phyloP scores from a whole-genome alignment of 2,329 filamentous ascomycete species.

The Alternaria panax region DNA sequence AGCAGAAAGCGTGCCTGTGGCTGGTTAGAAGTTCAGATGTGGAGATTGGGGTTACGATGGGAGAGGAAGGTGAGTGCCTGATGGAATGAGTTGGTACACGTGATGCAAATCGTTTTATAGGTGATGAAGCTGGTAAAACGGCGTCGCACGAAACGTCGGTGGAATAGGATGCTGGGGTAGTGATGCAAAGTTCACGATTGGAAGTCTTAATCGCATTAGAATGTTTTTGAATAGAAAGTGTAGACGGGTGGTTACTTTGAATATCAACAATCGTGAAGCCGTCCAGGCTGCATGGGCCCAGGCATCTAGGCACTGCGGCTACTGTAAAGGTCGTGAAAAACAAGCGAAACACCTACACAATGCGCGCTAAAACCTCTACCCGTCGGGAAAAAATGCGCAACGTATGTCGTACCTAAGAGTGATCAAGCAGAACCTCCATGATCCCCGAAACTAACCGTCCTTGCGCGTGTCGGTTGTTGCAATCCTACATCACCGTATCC shows the following conservation, averaged over 20 bases:
- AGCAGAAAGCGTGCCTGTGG: conserved; percentile 4
- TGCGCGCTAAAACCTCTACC: background rate
- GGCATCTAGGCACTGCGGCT: background rate
- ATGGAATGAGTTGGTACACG: background rate
- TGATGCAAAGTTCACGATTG: background rate
- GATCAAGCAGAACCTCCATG: background rate
- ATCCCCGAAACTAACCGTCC: conserved; percentile 6
- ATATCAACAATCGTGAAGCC: background rate
- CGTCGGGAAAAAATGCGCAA: background rate
- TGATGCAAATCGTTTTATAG: background rate
- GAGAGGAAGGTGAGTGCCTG: conserved; percentile 4
- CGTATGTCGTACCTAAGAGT: background rate
- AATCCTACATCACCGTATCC: background rate
- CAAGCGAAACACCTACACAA: background rate
- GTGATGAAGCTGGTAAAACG: background rate
- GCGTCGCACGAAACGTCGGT: too few species aligned
- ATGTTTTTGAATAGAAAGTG: too few species aligned
- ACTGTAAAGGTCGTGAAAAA: background rate
- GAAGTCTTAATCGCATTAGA: background rate
- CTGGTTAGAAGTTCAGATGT: background rate
- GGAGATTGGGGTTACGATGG: background rate
- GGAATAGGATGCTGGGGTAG: background rate
- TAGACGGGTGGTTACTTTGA: too few species aligned
- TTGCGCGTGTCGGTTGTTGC: conserved; percentile 2
- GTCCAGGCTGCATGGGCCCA: background rate